Percentiles rank a stretch among this genome's conserved stretches.
phyloP scores from a whole-genome alignment of 164 flowering plant genomes.

The Macadamia tetraphylla region DNA sequence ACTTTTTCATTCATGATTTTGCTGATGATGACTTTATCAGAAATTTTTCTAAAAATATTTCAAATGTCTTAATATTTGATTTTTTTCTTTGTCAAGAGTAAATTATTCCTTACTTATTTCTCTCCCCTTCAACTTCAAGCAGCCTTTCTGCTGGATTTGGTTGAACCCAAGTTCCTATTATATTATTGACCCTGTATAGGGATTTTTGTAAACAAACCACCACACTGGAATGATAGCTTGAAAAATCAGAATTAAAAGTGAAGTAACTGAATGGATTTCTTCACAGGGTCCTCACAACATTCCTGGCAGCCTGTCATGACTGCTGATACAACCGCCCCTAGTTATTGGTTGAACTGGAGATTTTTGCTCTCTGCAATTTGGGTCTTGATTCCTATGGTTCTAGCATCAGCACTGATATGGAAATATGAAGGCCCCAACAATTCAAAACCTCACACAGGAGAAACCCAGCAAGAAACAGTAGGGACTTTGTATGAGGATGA shows the following conservation, averaged over 20 bases:
- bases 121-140: background rate
- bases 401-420: constrained; percentile 51
- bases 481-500: constrained; percentile 67
- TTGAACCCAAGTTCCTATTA: background rate
- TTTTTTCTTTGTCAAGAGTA: background rate
- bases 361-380: constrained; percentile 53
- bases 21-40: background rate
- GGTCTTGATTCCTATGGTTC: constrained; percentile 33
- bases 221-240: background rate
- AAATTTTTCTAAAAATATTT: background rate
- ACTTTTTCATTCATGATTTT: background rate
- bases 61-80: background rate
- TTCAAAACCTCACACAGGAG: constrained; percentile 14
- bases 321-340: constrained; percentile 44
- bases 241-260: background rate
- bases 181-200: too few relatives aligned
- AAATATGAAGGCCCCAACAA: constrained; percentile 44
- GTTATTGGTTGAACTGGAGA: constrained; percentile 92
- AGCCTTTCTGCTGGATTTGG: background rate
- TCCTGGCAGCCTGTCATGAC: constrained; percentile 72
- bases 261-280: constrained; percentile 37
- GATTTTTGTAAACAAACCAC: background rate
- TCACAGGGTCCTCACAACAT: constrained; percentile 47
- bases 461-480: constrained; percentile 19
- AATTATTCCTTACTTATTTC: background rate